Percentiles rank a stretch among this genome's conserved stretches.
Evolutionary conservation across 2,329 filamentous ascomycete species (phyloP).

Genomic region (Calonectria multiphialidica): DNA sequence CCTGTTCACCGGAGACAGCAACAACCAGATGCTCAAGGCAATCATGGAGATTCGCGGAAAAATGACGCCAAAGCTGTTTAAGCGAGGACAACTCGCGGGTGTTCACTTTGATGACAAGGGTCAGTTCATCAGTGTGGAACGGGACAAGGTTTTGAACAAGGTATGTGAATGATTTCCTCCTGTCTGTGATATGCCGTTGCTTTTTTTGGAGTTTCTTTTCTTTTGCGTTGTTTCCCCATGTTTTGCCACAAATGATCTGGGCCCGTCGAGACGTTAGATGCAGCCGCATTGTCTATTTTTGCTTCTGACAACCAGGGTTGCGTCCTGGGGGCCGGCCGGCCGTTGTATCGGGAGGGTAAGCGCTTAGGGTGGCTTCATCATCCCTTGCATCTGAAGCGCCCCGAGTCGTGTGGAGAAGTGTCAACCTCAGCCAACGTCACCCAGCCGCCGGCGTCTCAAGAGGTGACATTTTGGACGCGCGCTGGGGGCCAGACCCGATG

Average conservation of each 20-base stretch:
- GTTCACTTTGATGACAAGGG: constrained; percentile 88
- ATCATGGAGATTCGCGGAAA: constrained; percentile 98
- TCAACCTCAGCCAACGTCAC: constrained; percentile 32
- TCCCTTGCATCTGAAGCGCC: constrained; percentile 42
- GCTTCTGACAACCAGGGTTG: constrained; percentile 8
- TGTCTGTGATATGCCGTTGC: constrained; percentile 5
- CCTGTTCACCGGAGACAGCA: constrained; percentile 92
- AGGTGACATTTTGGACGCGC: constrained; percentile 28
- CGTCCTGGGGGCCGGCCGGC: constrained; percentile 24
- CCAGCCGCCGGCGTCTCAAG: constrained; percentile 31
- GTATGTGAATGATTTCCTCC: constrained; percentile 55
- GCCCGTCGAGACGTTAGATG: constrained; percentile 19
- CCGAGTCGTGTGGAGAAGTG: constrained; percentile 35
- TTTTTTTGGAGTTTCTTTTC: constrained; percentile 31
- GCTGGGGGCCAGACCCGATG: constrained; percentile 26
- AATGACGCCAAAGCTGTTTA: constrained; percentile 89
- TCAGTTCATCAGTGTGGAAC: constrained; percentile 87
- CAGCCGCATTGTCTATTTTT: constrained; percentile 40
- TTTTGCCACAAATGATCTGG: constrained; percentile 23
- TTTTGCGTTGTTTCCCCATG: constrained; percentile 24
- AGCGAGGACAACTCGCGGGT: constrained; percentile 80
- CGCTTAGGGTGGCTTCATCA: constrained; percentile 30
- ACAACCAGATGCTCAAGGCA: constrained; percentile 97
- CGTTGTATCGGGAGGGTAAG: constrained; percentile 35
- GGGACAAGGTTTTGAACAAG: constrained; percentile 89